These are phyloP conservation scores for Anthracocystis walkeri DNA, from an alignment of 1,284 basidiomycete species.

Conservation along the genomic window DNA sequence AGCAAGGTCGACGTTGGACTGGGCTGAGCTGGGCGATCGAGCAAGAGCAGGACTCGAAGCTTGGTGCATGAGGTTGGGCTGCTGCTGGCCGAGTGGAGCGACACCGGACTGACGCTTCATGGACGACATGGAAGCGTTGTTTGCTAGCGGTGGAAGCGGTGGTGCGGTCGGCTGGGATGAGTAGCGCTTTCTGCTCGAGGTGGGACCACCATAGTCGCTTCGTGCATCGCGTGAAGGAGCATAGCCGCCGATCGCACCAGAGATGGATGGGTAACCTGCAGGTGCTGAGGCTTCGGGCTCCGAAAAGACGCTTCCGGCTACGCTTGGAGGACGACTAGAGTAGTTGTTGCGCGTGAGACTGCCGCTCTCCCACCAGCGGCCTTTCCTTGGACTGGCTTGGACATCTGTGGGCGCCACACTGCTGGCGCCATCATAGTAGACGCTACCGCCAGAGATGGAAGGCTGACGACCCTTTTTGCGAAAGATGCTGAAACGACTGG, in stretches of 20 bases:
- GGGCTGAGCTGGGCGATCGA: slow-evolving; percentile 9
- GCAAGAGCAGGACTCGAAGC: slow-evolving; percentile 23
- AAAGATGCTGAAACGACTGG: slow-evolving; percentile 53
- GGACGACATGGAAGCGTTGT: slow-evolving; percentile 32
- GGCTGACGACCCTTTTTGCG: slow-evolving; percentile 36
- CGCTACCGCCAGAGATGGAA: slow-evolving; percentile 44
- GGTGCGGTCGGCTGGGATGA: slow-evolving; percentile 29
- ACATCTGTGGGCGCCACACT: slow-evolving; percentile 47
- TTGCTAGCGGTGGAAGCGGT: slow-evolving; percentile 39
- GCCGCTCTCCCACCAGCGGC: slow-evolving; percentile 59
- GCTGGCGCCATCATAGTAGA: slow-evolving; percentile 49
- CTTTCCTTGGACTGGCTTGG: slow-evolving; percentile 26
- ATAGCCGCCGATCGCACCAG: slow-evolving; percentile 14
- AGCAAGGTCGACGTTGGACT: slow-evolving; percentile 15
- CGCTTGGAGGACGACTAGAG: slow-evolving; percentile 48
- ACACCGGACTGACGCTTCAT: slow-evolving; percentile 37
- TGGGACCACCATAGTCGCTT: slow-evolving; percentile 52
- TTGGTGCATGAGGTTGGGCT: slow-evolving; percentile 43
- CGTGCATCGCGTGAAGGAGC: slow-evolving; percentile 31
- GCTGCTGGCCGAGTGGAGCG: slow-evolving; percentile 52
- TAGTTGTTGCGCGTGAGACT: slow-evolving; percentile 41
- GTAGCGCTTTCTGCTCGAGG: slow-evolving; percentile 25
- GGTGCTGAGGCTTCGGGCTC: slow-evolving; percentile 43
- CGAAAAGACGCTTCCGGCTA: slow-evolving; percentile 61
- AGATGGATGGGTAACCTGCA: slow-evolving; percentile 29